phyloP scores from a whole-genome alignment of 768 basidiomycete species.

The Tubosaeta sp. region DNA sequence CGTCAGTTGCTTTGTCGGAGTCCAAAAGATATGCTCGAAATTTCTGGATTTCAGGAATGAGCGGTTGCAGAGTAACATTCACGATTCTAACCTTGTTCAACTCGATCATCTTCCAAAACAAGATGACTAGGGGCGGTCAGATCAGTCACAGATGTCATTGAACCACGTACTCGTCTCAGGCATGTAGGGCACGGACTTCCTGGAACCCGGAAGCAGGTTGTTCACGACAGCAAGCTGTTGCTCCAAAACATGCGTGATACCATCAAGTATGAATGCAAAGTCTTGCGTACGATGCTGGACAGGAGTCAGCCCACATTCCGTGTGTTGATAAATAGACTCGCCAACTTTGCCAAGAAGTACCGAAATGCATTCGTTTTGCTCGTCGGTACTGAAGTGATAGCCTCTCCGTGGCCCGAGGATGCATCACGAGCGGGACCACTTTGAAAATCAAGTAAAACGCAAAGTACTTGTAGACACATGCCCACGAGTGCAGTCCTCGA shows the following conservation, averaged over 20 bases:
- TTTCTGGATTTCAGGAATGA: constrained; percentile 60
- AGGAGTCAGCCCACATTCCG: constrained; percentile 7
- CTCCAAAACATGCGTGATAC: constrained; percentile 61
- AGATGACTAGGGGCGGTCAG: constrained; percentile 48
- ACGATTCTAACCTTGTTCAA: constrained; percentile 70
- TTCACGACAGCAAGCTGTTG: constrained; percentile 73
- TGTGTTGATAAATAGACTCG: constrained; percentile 22
- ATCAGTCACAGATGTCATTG: background rate
- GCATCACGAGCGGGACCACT: constrained; percentile 65
- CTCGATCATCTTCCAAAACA: constrained; percentile 91
- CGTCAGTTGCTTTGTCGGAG: constrained; percentile 72
- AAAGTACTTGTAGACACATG: constrained; percentile 73
- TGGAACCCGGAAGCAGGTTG: constrained; percentile 81
- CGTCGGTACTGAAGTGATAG: constrained; percentile 45
- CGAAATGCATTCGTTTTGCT: constrained; percentile 82
- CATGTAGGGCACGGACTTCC: constrained; percentile 75
- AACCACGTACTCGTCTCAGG: constrained; percentile 70
- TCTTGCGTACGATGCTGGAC: constrained; percentile 84
- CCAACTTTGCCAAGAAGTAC: constrained; percentile 89
- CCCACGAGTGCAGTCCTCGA: constrained; percentile 66
- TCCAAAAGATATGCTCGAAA: constrained; percentile 80
- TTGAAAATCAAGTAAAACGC: constrained; percentile 76
- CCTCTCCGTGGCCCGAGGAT: constrained; percentile 39
- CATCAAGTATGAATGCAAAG: constrained; percentile 77
- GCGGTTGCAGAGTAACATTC: background rate